Percentiles rank a stretch among this genome's conserved stretches.
phyloP scores from a whole-genome alignment of 352 stramenopile species.

The Pythium brachiatum region DNA sequence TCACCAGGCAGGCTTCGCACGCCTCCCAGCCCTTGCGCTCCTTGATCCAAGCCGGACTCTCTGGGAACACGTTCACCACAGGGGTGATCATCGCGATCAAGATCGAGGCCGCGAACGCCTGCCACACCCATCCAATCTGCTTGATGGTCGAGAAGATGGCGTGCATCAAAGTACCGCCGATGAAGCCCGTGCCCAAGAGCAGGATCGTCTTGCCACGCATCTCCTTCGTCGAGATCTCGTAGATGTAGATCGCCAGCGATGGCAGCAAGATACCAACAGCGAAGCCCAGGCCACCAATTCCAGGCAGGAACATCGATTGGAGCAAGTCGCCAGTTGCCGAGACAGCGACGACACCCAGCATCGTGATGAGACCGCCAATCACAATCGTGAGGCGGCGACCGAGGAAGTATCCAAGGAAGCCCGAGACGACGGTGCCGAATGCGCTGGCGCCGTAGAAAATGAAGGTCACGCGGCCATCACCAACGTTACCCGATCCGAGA shows the following conservation, averaged over 20 bases:
- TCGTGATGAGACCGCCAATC: constrained; percentile 57
- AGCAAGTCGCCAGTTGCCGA: constrained; percentile 52
- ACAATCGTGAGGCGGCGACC: constrained; percentile 64
- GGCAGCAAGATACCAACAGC: constrained; percentile 67
- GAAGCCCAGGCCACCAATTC: constrained; percentile 54
- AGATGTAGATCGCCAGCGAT: constrained; percentile 73
- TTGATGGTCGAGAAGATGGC: constrained; percentile 53
- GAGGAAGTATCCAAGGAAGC: constrained; percentile 56
- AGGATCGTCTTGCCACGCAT: constrained; percentile 73
- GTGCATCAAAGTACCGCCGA: constrained; percentile 53
- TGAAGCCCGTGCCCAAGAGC: constrained; percentile 59
- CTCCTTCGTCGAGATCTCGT: constrained; percentile 75
- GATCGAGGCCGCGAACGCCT: constrained; percentile 58
- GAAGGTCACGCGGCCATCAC: constrained; percentile 57
- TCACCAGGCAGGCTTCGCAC: constrained; percentile 58
- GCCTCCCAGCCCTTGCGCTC: constrained; percentile 66
- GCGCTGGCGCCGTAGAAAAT: constrained; percentile 48
- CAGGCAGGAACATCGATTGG: constrained; percentile 46
- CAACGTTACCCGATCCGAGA: constrained; percentile 41
- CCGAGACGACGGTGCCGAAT: constrained; percentile 51
- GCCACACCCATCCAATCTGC: constrained; percentile 76
- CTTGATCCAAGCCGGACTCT: constrained; percentile 78
- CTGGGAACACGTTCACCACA: constrained; percentile 68
- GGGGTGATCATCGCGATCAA: constrained; percentile 69
- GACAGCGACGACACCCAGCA: constrained; percentile 59